Evolutionary conservation across 2,329 filamentous ascomycete species (phyloP), one percentile per base, ranked within the genome.

Genomic region (Thelonectria olida): DNA sequence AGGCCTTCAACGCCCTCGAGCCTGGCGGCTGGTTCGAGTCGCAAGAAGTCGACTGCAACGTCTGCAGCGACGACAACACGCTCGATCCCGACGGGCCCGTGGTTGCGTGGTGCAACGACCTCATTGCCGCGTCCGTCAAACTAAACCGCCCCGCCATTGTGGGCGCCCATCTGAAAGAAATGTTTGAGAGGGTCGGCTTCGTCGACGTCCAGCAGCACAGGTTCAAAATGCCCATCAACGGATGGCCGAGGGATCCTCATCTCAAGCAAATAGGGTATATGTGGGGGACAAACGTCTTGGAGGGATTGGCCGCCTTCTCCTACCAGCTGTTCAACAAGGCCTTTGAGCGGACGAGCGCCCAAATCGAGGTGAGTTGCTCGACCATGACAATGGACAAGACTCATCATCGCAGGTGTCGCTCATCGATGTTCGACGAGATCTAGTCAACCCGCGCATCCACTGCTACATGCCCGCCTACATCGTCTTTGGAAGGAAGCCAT

Each of bases 11-110:
- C 7, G 74, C 79, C 34, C 76, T 86, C 0, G 72, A 75, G 15
- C 83, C 83, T 0, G 84, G 83, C 22, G 84, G 84, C 39, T 87
- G 81, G 78, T 75, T 85, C 31, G 84, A 87, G 67, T 81, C 80
- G 4, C 83, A 85, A 63, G 84, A 86, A 63, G 63, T 76, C 5
- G 74, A 78, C 42, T 68, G 74, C 50, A 59, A 61, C 4, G 59
- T 78, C 15, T 53, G 63, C 9, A 81, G 77, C 57, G 83, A 85
- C 58, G 82, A 85, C 62, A 78, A 66, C 10, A 81, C 79, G 1
- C 70, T 84, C 49, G 44, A 68, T 7, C 70, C 66, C 0, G 72
- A 79, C 41, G 75, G 73, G 31, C 68, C 80, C 0, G 63, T 83
- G 5, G 68, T 71, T 15, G 60, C 65, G 2, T 84, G 81, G 73